These are phyloP conservation scores for Dionaea muscipula DNA, from an alignment of 179 eudicot genomes.

Conservation along the genomic window DNA sequence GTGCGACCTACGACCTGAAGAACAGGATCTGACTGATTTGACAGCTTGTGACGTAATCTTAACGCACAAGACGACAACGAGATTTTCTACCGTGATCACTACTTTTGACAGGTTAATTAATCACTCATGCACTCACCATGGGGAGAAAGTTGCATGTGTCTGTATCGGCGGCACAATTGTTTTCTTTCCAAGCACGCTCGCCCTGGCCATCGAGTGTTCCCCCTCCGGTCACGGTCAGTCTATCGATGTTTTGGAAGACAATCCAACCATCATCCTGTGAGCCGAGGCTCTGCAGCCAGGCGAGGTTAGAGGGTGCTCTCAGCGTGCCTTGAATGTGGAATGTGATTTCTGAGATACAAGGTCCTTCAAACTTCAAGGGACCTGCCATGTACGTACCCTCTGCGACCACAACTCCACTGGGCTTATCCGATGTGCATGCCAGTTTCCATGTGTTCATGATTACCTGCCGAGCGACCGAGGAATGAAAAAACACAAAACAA, in stretches of 20 bases:
- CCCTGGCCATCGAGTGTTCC: constrained; percentile 47
- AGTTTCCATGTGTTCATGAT: not conserved
- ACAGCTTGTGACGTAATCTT: no score
- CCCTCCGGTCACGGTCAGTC: not conserved
- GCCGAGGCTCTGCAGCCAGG: not conserved
- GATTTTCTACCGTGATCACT: no score
- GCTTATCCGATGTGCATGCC: not conserved
- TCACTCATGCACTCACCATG: constrained; percentile 13
- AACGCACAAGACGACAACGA: no score
- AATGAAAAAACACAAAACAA: not conserved
- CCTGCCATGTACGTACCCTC: not conserved
- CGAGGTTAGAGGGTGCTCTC: constrained; percentile 2
- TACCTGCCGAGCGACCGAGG: no score
- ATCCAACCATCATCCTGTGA: not conserved
- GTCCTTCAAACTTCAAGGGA: not conserved
- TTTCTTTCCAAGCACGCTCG: constrained; percentile 24
- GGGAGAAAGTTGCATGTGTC: constrained; percentile 21
- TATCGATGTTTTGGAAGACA: not conserved
- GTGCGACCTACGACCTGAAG: no score
- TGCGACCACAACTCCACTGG: not conserved
- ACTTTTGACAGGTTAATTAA: no score
- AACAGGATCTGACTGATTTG: no score
- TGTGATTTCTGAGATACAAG: not conserved
- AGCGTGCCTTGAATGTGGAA: constrained; percentile 1
- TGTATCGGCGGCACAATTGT: constrained; percentile 17